These are phyloP conservation scores for Kuraishia piskuri DNA, from an alignment of 805 yeast genomes.

Conservation along the genomic window DNA sequence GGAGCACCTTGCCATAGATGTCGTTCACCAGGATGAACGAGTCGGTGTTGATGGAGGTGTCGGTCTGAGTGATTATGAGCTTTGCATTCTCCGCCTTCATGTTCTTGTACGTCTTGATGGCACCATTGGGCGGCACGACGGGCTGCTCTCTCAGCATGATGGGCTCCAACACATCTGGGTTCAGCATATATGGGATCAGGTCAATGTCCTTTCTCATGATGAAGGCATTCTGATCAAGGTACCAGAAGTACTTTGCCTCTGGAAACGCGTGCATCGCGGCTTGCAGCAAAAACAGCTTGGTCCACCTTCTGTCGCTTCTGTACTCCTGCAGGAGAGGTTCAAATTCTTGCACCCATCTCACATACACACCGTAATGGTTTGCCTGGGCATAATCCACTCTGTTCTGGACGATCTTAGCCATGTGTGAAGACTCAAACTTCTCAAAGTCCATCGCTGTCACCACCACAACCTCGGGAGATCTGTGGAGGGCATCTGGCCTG, in stretches of 20 bases:
- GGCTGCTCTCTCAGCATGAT: constrained; percentile 65
- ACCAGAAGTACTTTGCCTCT: constrained; percentile 85
- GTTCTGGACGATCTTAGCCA: constrained; percentile 70
- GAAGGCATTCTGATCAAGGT: constrained; percentile 67
- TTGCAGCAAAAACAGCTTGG: constrained; percentile 52
- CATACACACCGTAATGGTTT: constrained; percentile 75
- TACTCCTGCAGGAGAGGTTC: constrained; percentile 45
- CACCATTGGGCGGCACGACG: constrained; percentile 59
- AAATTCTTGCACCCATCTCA: constrained; percentile 83
- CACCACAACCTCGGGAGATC: constrained; percentile 58
- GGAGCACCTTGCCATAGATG: constrained; percentile 50
- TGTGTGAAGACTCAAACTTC: constrained; percentile 45
- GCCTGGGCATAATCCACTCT: constrained; percentile 81
- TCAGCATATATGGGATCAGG: constrained; percentile 49
- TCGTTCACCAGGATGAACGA: constrained; percentile 69
- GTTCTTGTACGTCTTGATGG: constrained; percentile 60
- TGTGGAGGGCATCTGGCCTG: constrained; percentile 23
- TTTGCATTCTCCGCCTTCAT: constrained; percentile 45
- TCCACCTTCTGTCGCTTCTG: constrained; percentile 48
- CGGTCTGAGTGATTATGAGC: constrained; percentile 64
- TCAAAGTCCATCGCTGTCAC: constrained; percentile 79
- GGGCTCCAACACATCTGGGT: constrained; percentile 51
- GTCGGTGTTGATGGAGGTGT: constrained; percentile 51
- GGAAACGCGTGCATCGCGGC: constrained; percentile 96
- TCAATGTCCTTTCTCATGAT: constrained; percentile 66